Evolutionary conservation across 257 asterid genomes (phyloP), one percentile per base, ranked within the genome.

Genomic region (Avicennia marina): DNA sequence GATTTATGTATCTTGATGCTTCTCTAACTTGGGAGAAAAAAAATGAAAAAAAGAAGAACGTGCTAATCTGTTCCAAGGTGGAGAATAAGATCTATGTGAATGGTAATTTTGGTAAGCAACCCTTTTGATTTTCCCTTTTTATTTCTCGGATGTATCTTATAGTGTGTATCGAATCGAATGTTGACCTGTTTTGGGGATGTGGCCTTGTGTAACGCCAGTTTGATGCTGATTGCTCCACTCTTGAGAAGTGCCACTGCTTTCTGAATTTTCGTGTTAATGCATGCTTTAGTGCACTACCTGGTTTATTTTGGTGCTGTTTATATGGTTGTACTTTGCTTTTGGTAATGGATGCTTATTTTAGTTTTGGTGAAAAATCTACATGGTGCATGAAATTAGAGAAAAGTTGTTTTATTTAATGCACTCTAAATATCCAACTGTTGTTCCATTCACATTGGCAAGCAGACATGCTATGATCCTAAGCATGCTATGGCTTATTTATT

Each of bases 391-490:
- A 27, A 27, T 25, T 42, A 18, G 22, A 13, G 22, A 26, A 29
- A 18, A 3, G 43, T 22, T 22, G 16, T 9, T 55, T 44, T 55
- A 45, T 24, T n/a, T 13, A 22, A 16, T 46, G 53, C 48, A 25
- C 32, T 39, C 38, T 32, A 65, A 36, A 24, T 19, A 17, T 48
- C 18, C 45, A 53, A 53, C 51, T 34, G 6, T 27, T 34, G 2
- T 46, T 16, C 25, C 46, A 34, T 38, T 34, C 13, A 9, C 61
- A 21, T 17, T 47, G 47, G 16, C 6, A 33, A 21, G 18, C 17
- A 62, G 47, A 16, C 43, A 31, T 27, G 18, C 11, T 62, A 26
- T 52, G 40, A 40, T 32, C 40, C 57, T 26, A n/a, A 54, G 25
- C 17, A 33, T 12, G 31, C 8, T 36, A 13, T 36, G 34, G 1